Conservation (phyloP, 2,329 filamentous ascomycete genomes). For the Trichoderma endophyticum region DNA sequence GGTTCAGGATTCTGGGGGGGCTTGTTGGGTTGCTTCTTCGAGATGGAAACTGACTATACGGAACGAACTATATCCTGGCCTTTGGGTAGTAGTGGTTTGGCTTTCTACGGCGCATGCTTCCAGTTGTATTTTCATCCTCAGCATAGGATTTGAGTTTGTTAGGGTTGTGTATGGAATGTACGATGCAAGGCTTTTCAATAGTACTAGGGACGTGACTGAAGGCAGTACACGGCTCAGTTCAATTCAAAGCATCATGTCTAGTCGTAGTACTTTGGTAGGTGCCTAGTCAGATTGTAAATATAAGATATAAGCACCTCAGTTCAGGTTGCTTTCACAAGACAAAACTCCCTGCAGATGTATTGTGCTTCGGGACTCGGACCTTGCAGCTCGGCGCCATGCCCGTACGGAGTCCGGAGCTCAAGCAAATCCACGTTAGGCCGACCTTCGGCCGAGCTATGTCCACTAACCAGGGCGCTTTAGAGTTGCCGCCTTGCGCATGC, state of each 20-base stretch:
- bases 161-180: neutral
- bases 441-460: slow-evolving; percentile 7
- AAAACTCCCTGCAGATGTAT: too few relatives aligned
- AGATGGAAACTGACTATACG: neutral
- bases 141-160: neutral
- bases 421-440: neutral
- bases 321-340: neutral
- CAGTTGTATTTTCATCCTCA: neutral
- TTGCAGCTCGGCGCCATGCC: slow-evolving; percentile 1
- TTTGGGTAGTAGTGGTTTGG: neutral
- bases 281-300: neutral
- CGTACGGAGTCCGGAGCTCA: slow-evolving; percentile 2
- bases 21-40: neutral
- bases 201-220: neutral
- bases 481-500: slow-evolving; percentile 5
- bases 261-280: neutral
- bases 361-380: neutral
- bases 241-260: neutral
- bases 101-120: neutral
- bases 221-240: neutral
- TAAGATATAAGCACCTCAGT: neutral
- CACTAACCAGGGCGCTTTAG: neutral
- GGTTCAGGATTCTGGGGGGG: neutral
- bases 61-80: neutral
- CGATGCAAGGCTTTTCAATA: neutral